Conservation (phyloP, 2,329 filamentous ascomycete genomes). For the Ciborinia camelliae region DNA sequence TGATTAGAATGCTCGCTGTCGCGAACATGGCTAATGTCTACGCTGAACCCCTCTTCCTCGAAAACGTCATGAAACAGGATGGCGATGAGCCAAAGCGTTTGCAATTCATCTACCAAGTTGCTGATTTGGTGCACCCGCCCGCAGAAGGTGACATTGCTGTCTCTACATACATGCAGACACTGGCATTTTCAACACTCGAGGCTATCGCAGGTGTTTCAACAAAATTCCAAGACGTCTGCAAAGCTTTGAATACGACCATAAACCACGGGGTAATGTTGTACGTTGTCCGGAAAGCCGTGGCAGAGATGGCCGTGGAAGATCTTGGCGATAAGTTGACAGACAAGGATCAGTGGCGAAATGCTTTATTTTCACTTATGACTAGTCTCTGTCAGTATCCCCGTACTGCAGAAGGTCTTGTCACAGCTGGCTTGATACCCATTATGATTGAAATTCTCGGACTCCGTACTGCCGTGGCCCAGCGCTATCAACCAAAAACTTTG, state of each 20-base stretch:
- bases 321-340: slow-evolving; percentile 59
- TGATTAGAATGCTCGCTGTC: slow-evolving; percentile 79
- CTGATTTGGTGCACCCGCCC: slow-evolving; percentile 84
- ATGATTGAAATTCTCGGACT: slow-evolving; percentile 84
- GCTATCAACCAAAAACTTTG: slow-evolving; percentile 79
- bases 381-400: slow-evolving; percentile 73
- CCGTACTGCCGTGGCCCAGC: slow-evolving; percentile 75
- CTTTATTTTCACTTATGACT: slow-evolving; percentile 81
- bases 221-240: slow-evolving; percentile 77
- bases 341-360: slow-evolving; percentile 84
- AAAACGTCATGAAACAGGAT: slow-evolving; percentile 83
- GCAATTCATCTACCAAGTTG: slow-evolving; percentile 88
- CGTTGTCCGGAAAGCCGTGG: slow-evolving; percentile 84
- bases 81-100: slow-evolving; percentile 83
- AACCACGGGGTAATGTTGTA: slow-evolving; percentile 96
- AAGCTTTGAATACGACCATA: slow-evolving; percentile 90
- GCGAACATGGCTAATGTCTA: slow-evolving; percentile 91
- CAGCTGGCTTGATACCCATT: slow-evolving; percentile 84
- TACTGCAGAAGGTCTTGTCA: slow-evolving; percentile 78
- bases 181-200: slow-evolving; percentile 77
- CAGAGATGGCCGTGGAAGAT: slow-evolving; percentile 67
- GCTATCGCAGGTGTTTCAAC: slow-evolving; percentile 78
- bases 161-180: slow-evolving; percentile 74
- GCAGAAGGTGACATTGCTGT: slow-evolving; percentile 64
- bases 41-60: slow-evolving; percentile 74